Conservation (phyloP, 257 asterid genomes). For the Linderniella brevidens region DNA sequence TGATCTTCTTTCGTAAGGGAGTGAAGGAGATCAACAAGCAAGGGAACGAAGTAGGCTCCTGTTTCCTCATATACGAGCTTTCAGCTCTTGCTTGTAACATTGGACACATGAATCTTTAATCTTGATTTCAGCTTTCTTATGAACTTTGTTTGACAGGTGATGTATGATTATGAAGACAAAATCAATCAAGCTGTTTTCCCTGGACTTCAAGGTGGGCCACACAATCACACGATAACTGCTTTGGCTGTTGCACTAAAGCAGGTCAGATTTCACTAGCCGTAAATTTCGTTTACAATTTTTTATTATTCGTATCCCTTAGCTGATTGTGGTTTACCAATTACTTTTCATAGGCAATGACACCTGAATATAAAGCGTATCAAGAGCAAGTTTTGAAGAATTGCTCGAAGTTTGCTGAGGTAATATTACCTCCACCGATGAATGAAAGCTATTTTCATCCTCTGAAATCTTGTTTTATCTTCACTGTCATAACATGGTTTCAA, state of each 20-base stretch:
- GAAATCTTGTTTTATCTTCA: not conserved
- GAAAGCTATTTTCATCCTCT: not conserved
- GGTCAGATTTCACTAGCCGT: slow-evolving; percentile 18
- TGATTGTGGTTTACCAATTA: too few relatives aligned
- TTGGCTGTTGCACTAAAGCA: slow-evolving; percentile 93
- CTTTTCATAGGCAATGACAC: slow-evolving; percentile 57
- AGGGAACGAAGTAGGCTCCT: slow-evolving; percentile 75
- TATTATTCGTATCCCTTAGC: not conserved
- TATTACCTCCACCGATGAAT: slow-evolving; percentile 2
- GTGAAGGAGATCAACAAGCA: slow-evolving; percentile 73
- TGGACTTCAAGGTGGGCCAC: slow-evolving; percentile 99
- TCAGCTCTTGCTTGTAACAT: too few relatives aligned
- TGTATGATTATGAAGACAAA: slow-evolving; percentile 82
- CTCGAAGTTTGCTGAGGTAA: slow-evolving; percentile 86
- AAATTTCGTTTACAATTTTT: not conserved
- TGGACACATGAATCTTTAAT: too few relatives aligned
- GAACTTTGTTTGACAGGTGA: slow-evolving; percentile 31
- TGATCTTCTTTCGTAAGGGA: slow-evolving; percentile 92
- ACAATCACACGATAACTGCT: slow-evolving; percentile 92
- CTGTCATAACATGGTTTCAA: not conserved
- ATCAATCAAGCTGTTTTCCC: slow-evolving; percentile 98
- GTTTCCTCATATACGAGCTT: too few relatives aligned
- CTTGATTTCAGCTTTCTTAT: not conserved
- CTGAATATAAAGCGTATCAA: slow-evolving; percentile 85
- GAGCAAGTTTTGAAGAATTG: slow-evolving; percentile 82